Base-by-base conservation (phyloP, 768 basidiomycete genomes). In the Tricholoma saponaceum region DNA sequence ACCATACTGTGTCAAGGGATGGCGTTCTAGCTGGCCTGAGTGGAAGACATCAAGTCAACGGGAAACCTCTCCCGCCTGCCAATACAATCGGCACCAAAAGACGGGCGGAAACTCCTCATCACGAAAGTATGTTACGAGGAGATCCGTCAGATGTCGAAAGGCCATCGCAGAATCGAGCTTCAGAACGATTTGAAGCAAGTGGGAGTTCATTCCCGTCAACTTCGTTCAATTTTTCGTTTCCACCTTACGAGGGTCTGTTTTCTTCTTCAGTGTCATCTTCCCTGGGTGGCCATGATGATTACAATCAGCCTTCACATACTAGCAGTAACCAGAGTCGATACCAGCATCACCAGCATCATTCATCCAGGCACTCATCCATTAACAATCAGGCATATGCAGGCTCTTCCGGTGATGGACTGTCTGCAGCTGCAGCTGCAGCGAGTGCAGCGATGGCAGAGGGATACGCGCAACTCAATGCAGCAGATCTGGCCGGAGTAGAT, bases 1-100 rank as follows among this genome's bases (percentile, higher is more conserved):
- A 97, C 71, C 94, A 95, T 72, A 95, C 94, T 3, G 87, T 95
- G 39, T 80, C 82, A 35, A 83, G 82, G 61, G 85, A 87, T 59
- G 83, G 80, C 35, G 79, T 86, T 55, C 74, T 84, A 58, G 66
- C 76, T 28, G 83, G 81, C 41, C 71, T 83, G 51, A 80, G 80
- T 63, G 87, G 87, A 56, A 79, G 90, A 51, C 90, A 92, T 73
- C 89, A 91, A 69, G 85, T 90, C 61, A 89, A 92, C 67, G 88
- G 89, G 33, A 87, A 86, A 68, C 85, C 90, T 37, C 70, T 85
- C 61, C 77, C 82, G 43, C 81, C 84, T 56, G 87, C 87, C 62
- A 82, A 79, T 68, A 68, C 84, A 51, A 71, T 84, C 62, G 88
- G 87, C 28, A 85, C 81, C 60, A 94, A 93, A 74, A 85, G 92